These are phyloP conservation scores for Colletotrichum sp. DNA, from an alignment of 2,329 filamentous ascomycete genomes.

Conservation along the genomic window DNA sequence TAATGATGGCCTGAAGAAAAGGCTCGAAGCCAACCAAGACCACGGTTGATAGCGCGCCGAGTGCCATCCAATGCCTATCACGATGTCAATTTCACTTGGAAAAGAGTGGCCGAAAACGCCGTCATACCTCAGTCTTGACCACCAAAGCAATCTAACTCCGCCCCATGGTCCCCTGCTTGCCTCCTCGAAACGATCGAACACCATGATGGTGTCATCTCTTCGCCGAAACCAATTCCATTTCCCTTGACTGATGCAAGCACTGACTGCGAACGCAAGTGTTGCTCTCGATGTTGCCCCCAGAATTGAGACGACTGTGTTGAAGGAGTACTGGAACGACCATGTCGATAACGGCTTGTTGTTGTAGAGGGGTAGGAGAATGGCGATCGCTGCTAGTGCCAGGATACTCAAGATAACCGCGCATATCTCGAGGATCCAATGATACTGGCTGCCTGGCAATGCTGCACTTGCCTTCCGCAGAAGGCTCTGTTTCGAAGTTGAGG, in stretches of 20 bases:
- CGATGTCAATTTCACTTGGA: too few species aligned
- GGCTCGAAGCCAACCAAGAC: not conserved
- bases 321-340: not conserved
- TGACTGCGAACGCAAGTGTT: not conserved
- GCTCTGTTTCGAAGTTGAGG: not conserved
- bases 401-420: not conserved
- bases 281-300: not conserved
- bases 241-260: not conserved
- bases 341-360: not conserved
- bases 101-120: too few species aligned
- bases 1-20: not conserved
- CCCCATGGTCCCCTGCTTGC: not conserved
- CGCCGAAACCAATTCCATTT: conserved; percentile 2
- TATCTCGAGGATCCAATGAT: not conserved
- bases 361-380: not conserved
- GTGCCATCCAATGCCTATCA: not conserved
- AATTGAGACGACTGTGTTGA: not conserved
- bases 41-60: not conserved
- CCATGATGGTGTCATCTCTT: not conserved
- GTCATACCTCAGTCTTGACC: not conserved
- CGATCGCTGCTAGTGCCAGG: not conserved
- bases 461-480: not conserved
- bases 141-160: not conserved
- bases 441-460: not conserved
- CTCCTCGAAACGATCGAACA: not conserved